Evolutionary conservation across 2,329 filamentous ascomycete genomes (phyloP), one percentile per base, ranked within the genome.

Genomic region (Ophiosphaerella narmari): DNA sequence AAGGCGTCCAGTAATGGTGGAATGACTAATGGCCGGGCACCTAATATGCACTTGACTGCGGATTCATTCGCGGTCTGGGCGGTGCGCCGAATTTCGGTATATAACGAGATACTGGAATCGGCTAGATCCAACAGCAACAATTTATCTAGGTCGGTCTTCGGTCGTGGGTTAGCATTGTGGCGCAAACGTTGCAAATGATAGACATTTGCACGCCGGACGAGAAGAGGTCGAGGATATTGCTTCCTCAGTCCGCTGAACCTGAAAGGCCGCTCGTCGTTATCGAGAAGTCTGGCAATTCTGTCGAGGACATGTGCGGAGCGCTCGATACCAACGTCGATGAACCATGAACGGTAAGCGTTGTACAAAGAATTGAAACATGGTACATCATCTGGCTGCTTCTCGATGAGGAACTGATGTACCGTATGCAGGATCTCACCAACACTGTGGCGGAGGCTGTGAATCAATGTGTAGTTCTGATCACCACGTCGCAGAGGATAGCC

Each of bases 291-390:
- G 4, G 89, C 85, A 12, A 97, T 87, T 16, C 94, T 83, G 70
- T 99, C 94, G 8, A 97, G 79, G 2, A 95, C 90, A 70, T 97
- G 94, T 0, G 94, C 93, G 14, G 93, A 97, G 52, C 93, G 84
- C 75, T 99, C 94, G 52, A 97, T 95, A 14, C 95, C 94, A 35
- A 99, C 92, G 66, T 99, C 94, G 1, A 96, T 91, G 65, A 99
- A 97, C 91, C 92, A 99, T 7, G 90, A 94, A 37, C 91, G 83
- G 71, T 97, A 99, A 1, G 93, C 90, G 18, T 89, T 89, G 74
- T 96, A 99, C 2, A 99, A 76, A 0, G 92, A 86, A 21, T 91
- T 96, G 75, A 99, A 99, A 74, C 91, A 97, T 13, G 89, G 86
- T 1, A 99, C 94, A 69, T 99, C 94, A 67, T 99, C 94, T 70